Evolutionary conservation across 1,284 basidiomycete species (phyloP).

Genomic region (Inonotus obliquus): DNA sequence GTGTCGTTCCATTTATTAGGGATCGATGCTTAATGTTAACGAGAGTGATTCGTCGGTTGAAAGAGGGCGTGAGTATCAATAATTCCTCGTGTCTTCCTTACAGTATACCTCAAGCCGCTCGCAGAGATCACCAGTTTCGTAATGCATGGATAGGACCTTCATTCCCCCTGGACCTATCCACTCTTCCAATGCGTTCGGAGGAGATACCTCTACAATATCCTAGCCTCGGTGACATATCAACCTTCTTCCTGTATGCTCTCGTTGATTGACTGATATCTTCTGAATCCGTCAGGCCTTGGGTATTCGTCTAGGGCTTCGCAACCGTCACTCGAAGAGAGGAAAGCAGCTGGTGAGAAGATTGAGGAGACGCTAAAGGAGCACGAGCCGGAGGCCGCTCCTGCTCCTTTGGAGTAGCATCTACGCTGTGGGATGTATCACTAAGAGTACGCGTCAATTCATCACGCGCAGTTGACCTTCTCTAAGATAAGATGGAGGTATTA

Average conservation of each 20-base stretch:
- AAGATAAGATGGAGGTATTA: too few species aligned
- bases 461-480: too few species aligned
- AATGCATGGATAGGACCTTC: conserved; percentile 68
- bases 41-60: too few species aligned
- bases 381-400: conserved; percentile 51
- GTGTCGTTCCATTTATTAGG: conserved; percentile 23
- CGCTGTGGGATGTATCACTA: too few species aligned
- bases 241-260: neutral
- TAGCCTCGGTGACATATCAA: conserved; percentile 49
- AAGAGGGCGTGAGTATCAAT: neutral
- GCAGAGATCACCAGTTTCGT: conserved; percentile 59
- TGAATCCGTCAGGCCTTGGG: conserved; percentile 39
- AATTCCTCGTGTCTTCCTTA: neutral
- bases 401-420: conserved; percentile 31
- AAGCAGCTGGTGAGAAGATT: conserved; percentile 41
- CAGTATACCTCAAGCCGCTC: neutral
- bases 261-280: neutral
- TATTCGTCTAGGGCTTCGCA: conserved; percentile 42
- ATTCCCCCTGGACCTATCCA: conserved; percentile 58
- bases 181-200: conserved; percentile 44
- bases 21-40: too few species aligned
- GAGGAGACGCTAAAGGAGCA: conserved; percentile 42
- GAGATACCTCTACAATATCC: conserved; percentile 66
- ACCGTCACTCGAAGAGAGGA: conserved; percentile 44
- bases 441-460: too few species aligned